Base-by-base conservation (phyloP, 208 protist genomes). In the Leptomonas seymouri region DNA sequence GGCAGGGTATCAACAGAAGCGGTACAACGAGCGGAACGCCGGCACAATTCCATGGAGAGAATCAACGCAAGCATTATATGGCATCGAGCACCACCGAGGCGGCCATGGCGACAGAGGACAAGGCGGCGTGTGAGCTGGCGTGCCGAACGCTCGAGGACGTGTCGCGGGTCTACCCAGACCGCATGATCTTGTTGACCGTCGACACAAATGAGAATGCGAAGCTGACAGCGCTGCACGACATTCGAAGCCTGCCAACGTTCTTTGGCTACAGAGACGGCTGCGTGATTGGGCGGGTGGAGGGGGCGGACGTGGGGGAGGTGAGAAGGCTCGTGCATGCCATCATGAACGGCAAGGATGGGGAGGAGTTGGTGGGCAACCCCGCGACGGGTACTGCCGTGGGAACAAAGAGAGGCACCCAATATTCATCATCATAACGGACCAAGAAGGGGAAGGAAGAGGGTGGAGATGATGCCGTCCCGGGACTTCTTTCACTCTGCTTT, bases 231-330 rank as follows among this genome's bases (percentile, higher is more conserved):
- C 70, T 96, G 54, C 88, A 94, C 62, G 87, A 96, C 48, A 83
- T 97, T 18, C 83, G 89, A 42, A 93, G 87, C 65, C 58, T 97
- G 18, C 93, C 93, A 2, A 97, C 91, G 0, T 95, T 95, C 74
- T 58, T 97, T 20, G 83, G 77, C 11, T 95, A 94, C 79, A 66
- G 79, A 14, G 53, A 90, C 41, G 93, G 93, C 20, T 53, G 71
- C 51, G 87, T 94, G 25, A 55, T 90, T 14, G 89, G 83, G 0
- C 81, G 86, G 12, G 74, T 90, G 3, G 92, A 97, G 68, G 90
- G 92, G 0, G 81, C 74, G 11, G 36, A 82, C 21, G 80, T 87
- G 49, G 67, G 79, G n/a, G 79, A 94, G 63, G 61, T 96, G n/a
- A 45, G 75, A 27, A 60, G 65, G 31, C 73, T 94, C 2, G 58